phyloP scores from a whole-genome alignment of 2,329 filamentous ascomycete genomes.

The Sordariomycetes sp. region DNA sequence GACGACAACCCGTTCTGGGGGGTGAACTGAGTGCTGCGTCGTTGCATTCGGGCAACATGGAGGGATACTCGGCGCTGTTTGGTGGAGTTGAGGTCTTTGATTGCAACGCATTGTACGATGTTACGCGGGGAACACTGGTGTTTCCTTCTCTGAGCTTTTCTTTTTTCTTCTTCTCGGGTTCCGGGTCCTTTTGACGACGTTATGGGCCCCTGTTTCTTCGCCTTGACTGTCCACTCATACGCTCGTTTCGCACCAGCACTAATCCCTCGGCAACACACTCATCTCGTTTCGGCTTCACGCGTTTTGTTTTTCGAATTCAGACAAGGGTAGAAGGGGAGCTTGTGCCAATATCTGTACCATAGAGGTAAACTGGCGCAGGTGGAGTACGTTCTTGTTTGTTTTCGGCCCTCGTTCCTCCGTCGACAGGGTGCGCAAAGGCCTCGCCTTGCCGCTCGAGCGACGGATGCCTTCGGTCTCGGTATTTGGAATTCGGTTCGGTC shows the following conservation, averaged over 20 bases:
- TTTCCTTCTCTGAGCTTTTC: not conserved
- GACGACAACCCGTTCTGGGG: constrained; percentile 40
- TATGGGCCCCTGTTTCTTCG: not conserved
- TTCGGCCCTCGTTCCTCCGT: not conserved
- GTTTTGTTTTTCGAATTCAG: not conserved
- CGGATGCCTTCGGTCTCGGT: not conserved
- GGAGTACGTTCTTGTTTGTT: not conserved
- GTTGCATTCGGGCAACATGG: too few relatives aligned
- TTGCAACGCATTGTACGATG: not conserved
- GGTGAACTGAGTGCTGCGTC: constrained; percentile 13
- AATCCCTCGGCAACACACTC: not conserved
- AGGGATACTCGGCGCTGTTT: not conserved
- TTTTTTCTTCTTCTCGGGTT: not conserved
- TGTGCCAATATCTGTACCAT: not conserved
- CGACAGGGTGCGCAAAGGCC: not conserved
- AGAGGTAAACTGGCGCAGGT: not conserved
- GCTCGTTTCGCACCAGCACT: not conserved
- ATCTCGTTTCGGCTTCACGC: not conserved
- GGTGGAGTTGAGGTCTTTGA: not conserved
- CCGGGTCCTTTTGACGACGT: not conserved
- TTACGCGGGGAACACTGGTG: not conserved
- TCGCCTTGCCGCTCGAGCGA: not conserved
- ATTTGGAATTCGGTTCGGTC: not conserved
- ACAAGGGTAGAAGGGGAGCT: not conserved
- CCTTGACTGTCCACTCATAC: not conserved